Evolutionary conservation across 352 stramenopile species (phyloP).

Genomic region (Phytophthora sp.): DNA sequence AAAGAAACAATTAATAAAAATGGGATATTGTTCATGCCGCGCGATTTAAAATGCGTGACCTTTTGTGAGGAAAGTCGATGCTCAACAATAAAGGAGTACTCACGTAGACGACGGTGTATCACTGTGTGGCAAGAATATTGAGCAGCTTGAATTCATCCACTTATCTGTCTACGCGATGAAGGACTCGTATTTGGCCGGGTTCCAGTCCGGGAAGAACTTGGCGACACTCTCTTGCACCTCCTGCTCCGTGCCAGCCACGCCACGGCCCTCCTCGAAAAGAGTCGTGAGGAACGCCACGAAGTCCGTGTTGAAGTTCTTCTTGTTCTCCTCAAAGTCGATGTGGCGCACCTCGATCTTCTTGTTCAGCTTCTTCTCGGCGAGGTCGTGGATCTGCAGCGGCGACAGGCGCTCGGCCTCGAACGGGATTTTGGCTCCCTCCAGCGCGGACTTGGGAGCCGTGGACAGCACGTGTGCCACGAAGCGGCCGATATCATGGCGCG

Average conservation of each 20-base stretch:
- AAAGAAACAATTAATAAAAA: no score
- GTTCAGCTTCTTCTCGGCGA: slow-evolving; percentile 36
- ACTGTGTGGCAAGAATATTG: no score
- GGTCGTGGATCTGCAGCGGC: slow-evolving; percentile 24
- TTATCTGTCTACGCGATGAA: slow-evolving; percentile 35
- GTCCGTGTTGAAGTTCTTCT: slow-evolving; percentile 33
- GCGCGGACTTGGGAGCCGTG: slow-evolving; percentile 13
- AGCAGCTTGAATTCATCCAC: no score
- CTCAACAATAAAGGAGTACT: no score
- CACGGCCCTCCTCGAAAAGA: slow-evolving; percentile 26
- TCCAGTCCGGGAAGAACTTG: slow-evolving; percentile 38
- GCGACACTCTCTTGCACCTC: slow-evolving; percentile 24
- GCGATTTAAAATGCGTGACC: no score
- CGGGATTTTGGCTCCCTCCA: slow-evolving; percentile 25
- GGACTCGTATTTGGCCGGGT: slow-evolving; percentile 29
- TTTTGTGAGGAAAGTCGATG: no score
- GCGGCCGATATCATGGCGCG: slow-evolving; percentile 18
- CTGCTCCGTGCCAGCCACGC: slow-evolving; percentile 20
- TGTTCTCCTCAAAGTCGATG: slow-evolving; percentile 33
- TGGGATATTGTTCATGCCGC: no score
- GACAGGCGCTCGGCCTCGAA: slow-evolving; percentile 34
- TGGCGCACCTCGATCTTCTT: slow-evolving; percentile 36
- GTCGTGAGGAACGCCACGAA: slow-evolving; percentile 26
- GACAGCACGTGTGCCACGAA: slow-evolving; percentile 36
- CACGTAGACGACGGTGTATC: no score